Base-by-base conservation (phyloP, 2,329 filamentous ascomycete species). In the Zymoseptoria crescenta region DNA sequence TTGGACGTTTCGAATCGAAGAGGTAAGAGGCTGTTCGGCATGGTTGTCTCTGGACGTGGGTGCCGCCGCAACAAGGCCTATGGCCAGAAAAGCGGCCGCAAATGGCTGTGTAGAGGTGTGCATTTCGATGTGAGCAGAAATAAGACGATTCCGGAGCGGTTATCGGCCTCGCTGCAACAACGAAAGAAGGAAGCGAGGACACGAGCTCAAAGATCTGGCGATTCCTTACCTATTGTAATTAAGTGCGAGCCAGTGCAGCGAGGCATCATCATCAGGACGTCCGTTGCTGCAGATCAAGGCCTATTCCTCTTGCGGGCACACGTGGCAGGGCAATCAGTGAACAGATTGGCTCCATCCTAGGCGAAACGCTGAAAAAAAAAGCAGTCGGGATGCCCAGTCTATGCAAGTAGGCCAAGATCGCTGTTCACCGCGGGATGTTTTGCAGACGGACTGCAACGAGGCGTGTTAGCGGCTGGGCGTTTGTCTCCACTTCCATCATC, bases 1-100 rank as follows among this genome's bases (percentile, higher is more conserved):
- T 55, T 86, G 80, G 60, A 87, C 78, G 51, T 67, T 68, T n/a
- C 35, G 35, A 13, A 45, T 45, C 10, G 35, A 45, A 45, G 50
- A 60, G 56, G 55, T 50, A 13, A 24, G 49, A 52, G 27, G 49
- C 19, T 45, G 35, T 16, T 45, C 35, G 35, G 35, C 35, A 45
- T 45, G 35, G n/a, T 45, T n/a, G 10, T 45, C 35, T 45, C 35
- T 45, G 35, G 35, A 10, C 35, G 35, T 16, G 35, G 35, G 35
- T 16, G 13, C 35, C 16, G 35, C 35, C 13, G 35, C 35, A 13
- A n/a, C 35, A 45, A 13, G 9, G 16, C 35, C 35, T 16, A 45
- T 45, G 35, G 35, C 35, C 16, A 45, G 35, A 13, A 45, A n/a
- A 45, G 35, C 35, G 35, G n/a, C 13, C 35, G 35, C 35, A 13